These are phyloP conservation scores for Lasiosphaeris hirsuta DNA, from an alignment of 495 filamentous ascomycete species.

Conservation along the genomic window DNA sequence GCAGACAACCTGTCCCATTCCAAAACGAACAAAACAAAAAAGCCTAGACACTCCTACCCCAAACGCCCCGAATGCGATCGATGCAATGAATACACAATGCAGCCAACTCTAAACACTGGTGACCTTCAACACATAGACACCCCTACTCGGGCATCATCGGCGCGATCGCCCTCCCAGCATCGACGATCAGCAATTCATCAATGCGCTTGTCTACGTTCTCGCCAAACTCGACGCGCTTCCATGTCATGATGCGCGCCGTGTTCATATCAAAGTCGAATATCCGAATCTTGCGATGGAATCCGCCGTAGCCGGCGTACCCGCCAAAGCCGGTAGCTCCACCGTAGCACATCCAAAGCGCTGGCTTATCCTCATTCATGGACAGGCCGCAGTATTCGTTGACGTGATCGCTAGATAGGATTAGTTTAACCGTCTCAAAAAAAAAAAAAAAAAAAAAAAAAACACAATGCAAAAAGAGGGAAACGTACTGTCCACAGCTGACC, in stretches of 20 bases:
- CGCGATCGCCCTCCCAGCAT: slow-evolving; percentile 63
- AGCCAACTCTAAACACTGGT: not conserved
- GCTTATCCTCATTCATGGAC: slow-evolving; percentile 51
- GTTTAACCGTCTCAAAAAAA: not conserved
- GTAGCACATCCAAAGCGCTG: slow-evolving; percentile 98
- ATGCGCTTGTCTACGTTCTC: slow-evolving; percentile 62
- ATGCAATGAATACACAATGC: not conserved
- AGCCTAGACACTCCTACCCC: not conserved
- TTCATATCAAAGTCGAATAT: slow-evolving; percentile 93
- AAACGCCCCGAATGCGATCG: slow-evolving; percentile 1
- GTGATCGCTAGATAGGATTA: slow-evolving; percentile 61
- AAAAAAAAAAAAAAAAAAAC: not conserved
- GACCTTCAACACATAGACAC: not conserved
- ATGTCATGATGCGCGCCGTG: slow-evolving; percentile 79
- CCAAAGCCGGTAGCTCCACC: slow-evolving; percentile 86
- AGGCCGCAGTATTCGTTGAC: slow-evolving; percentile 94
- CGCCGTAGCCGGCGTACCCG: slow-evolving; percentile 87
- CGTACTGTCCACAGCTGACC: slow-evolving; percentile 87
- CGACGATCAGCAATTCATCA: slow-evolving; percentile 86
- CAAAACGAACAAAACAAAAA: not conserved
- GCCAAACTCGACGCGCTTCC: slow-evolving; percentile 86
- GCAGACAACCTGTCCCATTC: no score
- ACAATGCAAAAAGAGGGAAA: slow-evolving; percentile 20
- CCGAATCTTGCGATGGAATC: slow-evolving; percentile 77
- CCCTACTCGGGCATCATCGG: slow-evolving; percentile 20